These are phyloP conservation scores for Teunomyces kruisii DNA, from an alignment of 805 yeast genomes.

Conservation along the genomic window DNA sequence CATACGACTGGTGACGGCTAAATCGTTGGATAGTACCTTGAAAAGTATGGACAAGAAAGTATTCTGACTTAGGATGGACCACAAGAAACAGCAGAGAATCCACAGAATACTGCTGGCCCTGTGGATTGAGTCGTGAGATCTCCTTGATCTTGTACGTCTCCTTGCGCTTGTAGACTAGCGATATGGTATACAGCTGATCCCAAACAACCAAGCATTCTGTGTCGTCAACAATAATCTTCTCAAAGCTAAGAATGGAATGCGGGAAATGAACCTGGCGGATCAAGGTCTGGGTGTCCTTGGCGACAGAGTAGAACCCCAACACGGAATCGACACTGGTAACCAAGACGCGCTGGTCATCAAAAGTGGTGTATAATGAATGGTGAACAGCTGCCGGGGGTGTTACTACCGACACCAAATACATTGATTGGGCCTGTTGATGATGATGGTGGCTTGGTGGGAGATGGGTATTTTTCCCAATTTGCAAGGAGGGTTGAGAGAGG, in stretches of 20 bases:
- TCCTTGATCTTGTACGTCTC: conserved; percentile 3
- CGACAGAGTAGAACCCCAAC: neutral
- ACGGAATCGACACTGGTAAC: neutral
- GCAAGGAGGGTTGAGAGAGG: neutral
- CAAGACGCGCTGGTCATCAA: neutral
- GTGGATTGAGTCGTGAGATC: conserved; percentile 13
- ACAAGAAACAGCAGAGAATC: conserved; percentile 21
- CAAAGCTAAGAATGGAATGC: neutral
- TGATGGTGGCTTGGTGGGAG: too few relatives aligned
- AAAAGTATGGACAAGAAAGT: conserved; percentile 19
- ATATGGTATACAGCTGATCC: conserved; percentile 1
- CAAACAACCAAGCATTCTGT: neutral
- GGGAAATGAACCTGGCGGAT: neutral
- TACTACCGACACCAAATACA: neutral
- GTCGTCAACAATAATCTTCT: neutral
- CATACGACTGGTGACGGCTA: neutral
- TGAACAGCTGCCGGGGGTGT: neutral
- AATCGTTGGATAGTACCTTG: conserved; percentile 11
- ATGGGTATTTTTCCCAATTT: too few relatives aligned
- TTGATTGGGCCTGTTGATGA: neutral
- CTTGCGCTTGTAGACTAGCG: neutral
- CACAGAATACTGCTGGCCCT: conserved; percentile 23
- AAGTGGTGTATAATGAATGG: neutral
- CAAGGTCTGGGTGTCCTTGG: neutral
- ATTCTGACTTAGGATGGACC: conserved; percentile 10